These are phyloP conservation scores for Gastrodia elata DNA, from an alignment of 106 monocot genomes.

Conservation along the genomic window DNA sequence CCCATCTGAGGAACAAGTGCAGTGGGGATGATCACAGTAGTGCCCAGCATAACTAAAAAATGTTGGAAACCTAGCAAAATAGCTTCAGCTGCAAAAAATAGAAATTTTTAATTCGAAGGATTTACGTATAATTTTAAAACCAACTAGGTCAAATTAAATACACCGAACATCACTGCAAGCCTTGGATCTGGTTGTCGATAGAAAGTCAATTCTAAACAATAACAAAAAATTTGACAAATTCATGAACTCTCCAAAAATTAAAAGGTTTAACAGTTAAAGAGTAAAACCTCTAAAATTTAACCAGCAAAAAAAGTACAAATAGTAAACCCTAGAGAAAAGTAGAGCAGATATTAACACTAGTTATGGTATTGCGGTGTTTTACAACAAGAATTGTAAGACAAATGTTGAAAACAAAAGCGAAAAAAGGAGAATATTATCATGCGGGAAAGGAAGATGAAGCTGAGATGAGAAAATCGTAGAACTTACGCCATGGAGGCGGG, in stretches of 20 bases:
- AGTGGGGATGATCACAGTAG: slow-evolving; percentile 93
- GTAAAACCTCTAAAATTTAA: neutral
- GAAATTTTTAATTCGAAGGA: neutral
- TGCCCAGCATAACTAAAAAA: slow-evolving; percentile 92
- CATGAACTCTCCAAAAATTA: neutral
- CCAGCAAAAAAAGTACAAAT: neutral
- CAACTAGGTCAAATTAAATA: neutral
- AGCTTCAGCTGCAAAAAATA: slow-evolving; percentile 66
- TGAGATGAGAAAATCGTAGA: neutral
- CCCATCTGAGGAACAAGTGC: slow-evolving; percentile 99
- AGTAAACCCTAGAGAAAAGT: slow-evolving; percentile 4
- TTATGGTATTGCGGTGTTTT: neutral
- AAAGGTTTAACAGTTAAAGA: neutral
- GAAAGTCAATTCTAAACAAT: neutral
- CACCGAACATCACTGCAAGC: neutral
- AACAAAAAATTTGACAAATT: neutral
- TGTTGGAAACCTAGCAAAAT: slow-evolving; percentile 96
- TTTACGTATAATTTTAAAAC: neutral
- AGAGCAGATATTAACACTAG: neutral
- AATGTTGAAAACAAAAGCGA: neutral
- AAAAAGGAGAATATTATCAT: neutral
- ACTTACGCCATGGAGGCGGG: slow-evolving; percentile 19
- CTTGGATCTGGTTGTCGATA: neutral
- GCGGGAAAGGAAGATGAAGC: neutral
- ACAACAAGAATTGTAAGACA: neutral